Base-by-base conservation (phyloP, 176 grass and related monocot genomes). In the bread wheat (Triticum aestivum) region DNA sequence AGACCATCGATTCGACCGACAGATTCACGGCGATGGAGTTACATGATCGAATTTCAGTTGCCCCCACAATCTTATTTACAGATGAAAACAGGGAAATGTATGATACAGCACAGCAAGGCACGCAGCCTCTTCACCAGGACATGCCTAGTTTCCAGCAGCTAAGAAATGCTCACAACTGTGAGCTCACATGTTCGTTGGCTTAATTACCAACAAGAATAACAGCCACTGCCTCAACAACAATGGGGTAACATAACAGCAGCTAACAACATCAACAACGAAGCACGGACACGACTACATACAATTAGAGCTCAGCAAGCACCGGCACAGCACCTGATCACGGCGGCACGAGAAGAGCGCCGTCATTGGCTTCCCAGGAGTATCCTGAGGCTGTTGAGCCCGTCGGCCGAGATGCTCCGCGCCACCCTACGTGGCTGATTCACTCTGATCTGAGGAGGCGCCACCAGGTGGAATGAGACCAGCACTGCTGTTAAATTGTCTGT, bases 351-450 rank as follows among this genome's bases (percentile, higher is more conserved):
- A 61, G 58, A 84, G 38, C 8, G 59, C 1, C 5, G 6, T 76
- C 59, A 91, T 49, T 90, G 75, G 85, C 77, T 87, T 39, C 69
- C 85, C 61, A 91, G 76, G 75, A 91, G 84, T 65, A 90, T 74
- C 79, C 85, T 92, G 27, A 98, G 87, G 75, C 84, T 96, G 24
- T 92, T 80, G 23, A 99, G 88, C 8, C 92, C 97, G 5, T 99
- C 94, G 1, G 94, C 92, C 0, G 97, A 99, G 82, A 99, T 94
- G 79, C 88, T 93, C 61, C 90, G 87, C 0, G 71, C 89, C 69
- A 95, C 87, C 23, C 91, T 82, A 21, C 85, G 45, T 0, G 88
- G 81, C 13, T 67, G 81, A 6, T 38, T 73, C 11, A 56, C 34
- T 29, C 35, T 87, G 51, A 86, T 52, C 18, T 65, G 64, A 9